Evolutionary conservation across 2,329 filamentous ascomycete species (phyloP).

Genomic region (Ophiostoma novo-ulmi): DNA sequence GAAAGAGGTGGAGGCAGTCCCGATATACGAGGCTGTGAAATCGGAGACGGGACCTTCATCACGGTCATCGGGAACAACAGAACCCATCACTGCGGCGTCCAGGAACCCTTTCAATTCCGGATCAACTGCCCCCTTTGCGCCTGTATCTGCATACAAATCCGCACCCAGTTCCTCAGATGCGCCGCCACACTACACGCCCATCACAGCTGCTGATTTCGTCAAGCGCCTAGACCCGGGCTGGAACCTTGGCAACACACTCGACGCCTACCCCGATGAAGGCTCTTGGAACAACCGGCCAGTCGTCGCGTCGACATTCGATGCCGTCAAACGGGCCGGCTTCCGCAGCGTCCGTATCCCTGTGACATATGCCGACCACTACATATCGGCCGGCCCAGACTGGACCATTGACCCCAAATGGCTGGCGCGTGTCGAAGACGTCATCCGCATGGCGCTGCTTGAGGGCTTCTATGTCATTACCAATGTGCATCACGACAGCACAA

Average conservation of each 20-base stretch:
- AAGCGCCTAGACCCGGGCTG: slow-evolving; percentile 51
- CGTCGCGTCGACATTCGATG: slow-evolving; percentile 45
- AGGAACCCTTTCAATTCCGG: background rate
- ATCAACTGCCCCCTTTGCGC: background rate
- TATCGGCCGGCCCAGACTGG: slow-evolving; percentile 45
- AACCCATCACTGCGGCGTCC: background rate
- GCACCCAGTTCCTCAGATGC: background rate
- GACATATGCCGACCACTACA: slow-evolving; percentile 54
- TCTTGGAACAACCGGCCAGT: slow-evolving; percentile 55
- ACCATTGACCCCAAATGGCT: slow-evolving; percentile 52
- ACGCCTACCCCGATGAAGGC: slow-evolving; percentile 51
- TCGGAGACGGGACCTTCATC: background rate
- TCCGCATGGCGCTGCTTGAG: slow-evolving; percentile 49
- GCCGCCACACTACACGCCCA: slow-evolving; percentile 35
- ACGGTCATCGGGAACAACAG: no score
- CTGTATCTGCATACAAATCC: background rate
- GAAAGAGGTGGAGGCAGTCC: background rate
- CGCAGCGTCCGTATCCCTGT: slow-evolving; percentile 56
- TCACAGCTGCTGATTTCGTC: slow-evolving; percentile 44
- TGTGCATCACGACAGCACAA: slow-evolving; percentile 56
- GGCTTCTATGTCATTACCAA: slow-evolving; percentile 53
- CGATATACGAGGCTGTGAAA: background rate
- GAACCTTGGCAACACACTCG: slow-evolving; percentile 58
- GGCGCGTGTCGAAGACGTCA: slow-evolving; percentile 52
- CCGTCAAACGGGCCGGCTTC: slow-evolving; percentile 50